Conservation (phyloP, 2,329 filamentous ascomycete species). For the Penicillium sp. region DNA sequence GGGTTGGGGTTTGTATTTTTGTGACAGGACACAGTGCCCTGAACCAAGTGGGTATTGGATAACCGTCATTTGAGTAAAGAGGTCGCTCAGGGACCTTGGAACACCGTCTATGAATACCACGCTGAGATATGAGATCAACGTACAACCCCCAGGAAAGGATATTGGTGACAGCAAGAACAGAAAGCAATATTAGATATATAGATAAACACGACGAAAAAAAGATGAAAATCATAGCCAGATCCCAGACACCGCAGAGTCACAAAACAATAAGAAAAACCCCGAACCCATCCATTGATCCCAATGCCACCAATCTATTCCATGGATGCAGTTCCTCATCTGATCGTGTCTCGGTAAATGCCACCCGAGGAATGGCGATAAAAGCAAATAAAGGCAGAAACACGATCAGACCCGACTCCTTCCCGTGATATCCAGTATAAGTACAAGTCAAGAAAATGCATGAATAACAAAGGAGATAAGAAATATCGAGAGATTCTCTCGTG, state of each 20-base stretch:
- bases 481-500: constrained; percentile 22
- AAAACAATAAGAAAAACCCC: constrained; percentile 13
- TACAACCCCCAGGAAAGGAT: constrained; percentile 13
- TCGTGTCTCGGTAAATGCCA: constrained; percentile 30
- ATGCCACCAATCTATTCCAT: constrained; percentile 14
- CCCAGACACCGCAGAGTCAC: constrained; percentile 25
- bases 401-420: constrained; percentile 16
- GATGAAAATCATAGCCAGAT: constrained; percentile 17
- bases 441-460: constrained; percentile 14
- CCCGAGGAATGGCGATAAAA: constrained; percentile 23
- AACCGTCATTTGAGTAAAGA: neutral
- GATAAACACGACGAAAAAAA: constrained; percentile 9
- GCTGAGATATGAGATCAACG: neutral
- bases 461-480: constrained; percentile 16
- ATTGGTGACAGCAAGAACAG: constrained; percentile 9
- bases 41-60: too few relatives aligned
- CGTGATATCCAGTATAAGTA: constrained; percentile 15
- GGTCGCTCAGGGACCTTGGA: neutral
- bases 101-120: neutral
- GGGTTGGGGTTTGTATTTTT: neutral
- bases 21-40: too few relatives aligned
- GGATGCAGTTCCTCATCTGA: constrained; percentile 28
- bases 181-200: constrained; percentile 7
- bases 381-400: constrained; percentile 15
- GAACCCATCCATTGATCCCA: constrained; percentile 6